Evolutionary conservation across 2,329 filamentous ascomycete species (phyloP), one percentile per base, ranked within the genome.

Genomic region (Ophiocordyceps camponoti-saundersi): DNA sequence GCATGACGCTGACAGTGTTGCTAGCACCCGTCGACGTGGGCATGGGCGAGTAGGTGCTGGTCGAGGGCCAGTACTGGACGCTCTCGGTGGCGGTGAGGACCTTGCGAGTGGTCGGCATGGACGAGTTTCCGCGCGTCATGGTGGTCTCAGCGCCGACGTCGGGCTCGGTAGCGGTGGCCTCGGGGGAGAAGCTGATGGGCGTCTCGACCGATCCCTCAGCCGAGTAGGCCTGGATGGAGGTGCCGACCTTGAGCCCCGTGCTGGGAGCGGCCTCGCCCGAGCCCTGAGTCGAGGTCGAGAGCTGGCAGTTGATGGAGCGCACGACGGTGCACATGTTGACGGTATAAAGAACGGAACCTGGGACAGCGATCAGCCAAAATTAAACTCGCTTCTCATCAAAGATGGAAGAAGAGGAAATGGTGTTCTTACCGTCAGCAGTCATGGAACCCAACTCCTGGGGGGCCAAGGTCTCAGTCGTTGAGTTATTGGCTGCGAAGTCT

Each of bases 261-360:
- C 32, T 36, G 41, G 42, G 40, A 23, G 48, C 42, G n/a, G 32
- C 48, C 15, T 43, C 46, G 21, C 46, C 51, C 41, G 48, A 56
- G 21, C 45, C 51, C 42, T 48, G 55, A 40, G 54, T 61, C 23
- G 60, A 59, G 45, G 58, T 52, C 44, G 56, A 53, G 44, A 57
- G 49, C 30, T 55, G 50, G 53, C 64, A 66, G 46, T 56, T 51
- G 30, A 62, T 65, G 48, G 56, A 57, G 26, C 61, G 55, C 26
- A 62, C 51, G 45, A 65, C 49, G 50, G 56, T 58, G 57, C 64
- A 66, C 47, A 61, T 51, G 53, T 63, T 64, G 52, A 63, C 56
- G 26, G 61, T 58, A 51, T 61, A 60, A 42, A 65, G 50, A 29
- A 61, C 46, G 21, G 53, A 51, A 2, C 61, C 62, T 18, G 21